phyloP scores from a whole-genome alignment of 495 filamentous ascomycete species.

The Rostrohypoxylon terebratum region DNA sequence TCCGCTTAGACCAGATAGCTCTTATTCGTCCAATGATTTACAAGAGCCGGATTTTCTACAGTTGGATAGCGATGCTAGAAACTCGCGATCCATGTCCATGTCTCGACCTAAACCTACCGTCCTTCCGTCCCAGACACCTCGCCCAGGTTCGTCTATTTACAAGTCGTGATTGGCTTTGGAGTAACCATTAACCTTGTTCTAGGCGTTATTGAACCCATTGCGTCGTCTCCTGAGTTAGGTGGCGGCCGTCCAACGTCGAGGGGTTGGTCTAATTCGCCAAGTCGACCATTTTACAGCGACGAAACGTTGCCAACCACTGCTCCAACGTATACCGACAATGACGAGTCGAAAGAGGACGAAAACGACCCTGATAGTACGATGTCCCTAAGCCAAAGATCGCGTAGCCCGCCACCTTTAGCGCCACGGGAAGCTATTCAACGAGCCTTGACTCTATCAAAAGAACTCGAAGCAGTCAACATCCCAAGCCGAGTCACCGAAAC shows the following conservation, averaged over 20 bases:
- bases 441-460: conserved; percentile 86
- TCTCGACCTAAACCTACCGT: conserved; percentile 53
- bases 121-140: conserved; percentile 44
- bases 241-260: conserved; percentile 59
- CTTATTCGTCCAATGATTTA: conserved; percentile 64
- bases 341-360: conserved; percentile 50
- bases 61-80: conserved; percentile 62
- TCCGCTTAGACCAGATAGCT: conserved; percentile 67
- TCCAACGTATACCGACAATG: conserved; percentile 61
- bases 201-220: conserved; percentile 73
- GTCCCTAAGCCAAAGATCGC: conserved; percentile 70
- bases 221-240: conserved; percentile 68
- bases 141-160: conserved; percentile 42
- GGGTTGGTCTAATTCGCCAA: conserved; percentile 55
- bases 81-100: conserved; percentile 51
- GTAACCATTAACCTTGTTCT: conserved; percentile 20
- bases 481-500: conserved; percentile 89
- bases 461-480: conserved; percentile 89
- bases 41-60: conserved; percentile 89
- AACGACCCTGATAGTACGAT: conserved; percentile 53
- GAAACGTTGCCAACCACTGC: conserved; percentile 54
- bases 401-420: conserved; percentile 82
- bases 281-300: conserved; percentile 58
- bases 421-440: conserved; percentile 81
- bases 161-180: not conserved